Percentiles rank a stretch among this genome's conserved stretches.
Evolutionary conservation across 75 land plant genomes (phyloP).

Genomic region (Azolla pinnata): DNA sequence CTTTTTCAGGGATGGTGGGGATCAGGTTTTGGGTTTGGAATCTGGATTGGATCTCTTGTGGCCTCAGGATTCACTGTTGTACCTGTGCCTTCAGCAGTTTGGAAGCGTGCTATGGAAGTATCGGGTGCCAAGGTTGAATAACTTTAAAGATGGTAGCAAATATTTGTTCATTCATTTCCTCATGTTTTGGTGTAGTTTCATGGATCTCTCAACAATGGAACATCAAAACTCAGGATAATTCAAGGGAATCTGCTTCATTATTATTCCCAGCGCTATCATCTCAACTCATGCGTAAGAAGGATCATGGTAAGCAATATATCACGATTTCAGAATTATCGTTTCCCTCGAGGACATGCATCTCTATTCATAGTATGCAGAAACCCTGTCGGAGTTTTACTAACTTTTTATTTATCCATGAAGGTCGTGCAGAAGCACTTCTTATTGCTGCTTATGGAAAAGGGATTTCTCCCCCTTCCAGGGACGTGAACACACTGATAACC

Average conservation of each 20-base stretch:
- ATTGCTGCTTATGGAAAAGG: conserved; percentile 84
- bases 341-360: too few relatives aligned
- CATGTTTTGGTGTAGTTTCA: background rate
- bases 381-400: too few relatives aligned
- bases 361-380: too few relatives aligned
- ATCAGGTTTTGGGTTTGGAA: conserved; percentile 85
- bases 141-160: too few relatives aligned
- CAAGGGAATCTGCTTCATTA: conserved; percentile 52
- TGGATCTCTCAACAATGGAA: background rate
- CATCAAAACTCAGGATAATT: conserved; percentile 56
- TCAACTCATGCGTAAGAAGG: conserved; percentile 63
- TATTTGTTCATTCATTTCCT: too few relatives aligned
- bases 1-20: conserved; percentile 81
- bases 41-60: conserved; percentile 85
- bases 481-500: too few relatives aligned
- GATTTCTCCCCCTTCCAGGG: too few relatives aligned
- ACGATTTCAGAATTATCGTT: background rate
- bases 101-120: conserved; percentile 79
- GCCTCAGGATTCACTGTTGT: conserved; percentile 86
- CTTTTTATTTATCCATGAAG: too few relatives aligned
- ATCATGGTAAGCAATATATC: conserved; percentile 58
- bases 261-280: conserved; percentile 61
- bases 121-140: too few relatives aligned
- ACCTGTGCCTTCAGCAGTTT: conserved; percentile 59
- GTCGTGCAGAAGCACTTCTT: conserved; percentile 87